A percentile compares a stretch with the other conserved stretches of the same genome.
Conservation (phyloP, 2,329 filamentous ascomycete species). For the Claviceps capensis region DNA sequence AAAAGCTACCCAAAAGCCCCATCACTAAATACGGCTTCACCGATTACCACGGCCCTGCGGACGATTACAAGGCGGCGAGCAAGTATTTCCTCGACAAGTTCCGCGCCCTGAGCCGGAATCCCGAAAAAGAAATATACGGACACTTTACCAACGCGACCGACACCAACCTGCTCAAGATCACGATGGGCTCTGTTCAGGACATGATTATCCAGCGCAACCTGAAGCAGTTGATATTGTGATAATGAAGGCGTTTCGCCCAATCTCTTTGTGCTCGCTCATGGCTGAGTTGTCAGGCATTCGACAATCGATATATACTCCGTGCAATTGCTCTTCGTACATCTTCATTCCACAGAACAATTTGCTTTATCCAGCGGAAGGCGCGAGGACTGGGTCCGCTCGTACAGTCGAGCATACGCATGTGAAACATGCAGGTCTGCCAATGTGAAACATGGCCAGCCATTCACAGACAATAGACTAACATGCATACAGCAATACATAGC, state of each 20-base stretch:
- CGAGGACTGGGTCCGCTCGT: background rate
- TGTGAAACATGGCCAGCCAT: background rate
- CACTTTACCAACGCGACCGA: conserved; percentile 50
- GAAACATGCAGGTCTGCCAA: background rate
- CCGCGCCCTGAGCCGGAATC: conserved; percentile 57
- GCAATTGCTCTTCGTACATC: too few relatives aligned
- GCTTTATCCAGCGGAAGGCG: too few relatives aligned
- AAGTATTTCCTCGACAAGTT: conserved; percentile 79
- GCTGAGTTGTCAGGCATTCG: background rate
- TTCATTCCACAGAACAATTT: too few relatives aligned
- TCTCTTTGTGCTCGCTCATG: background rate
- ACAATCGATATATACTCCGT: too few relatives aligned
- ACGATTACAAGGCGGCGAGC: conserved; percentile 60
- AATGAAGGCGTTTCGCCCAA: background rate
- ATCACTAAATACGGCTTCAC: conserved; percentile 64
- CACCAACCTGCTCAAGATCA: conserved; percentile 69
- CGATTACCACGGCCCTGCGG: conserved; percentile 59
- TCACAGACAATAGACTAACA: background rate
- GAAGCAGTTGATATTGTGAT: conserved; percentile 52
- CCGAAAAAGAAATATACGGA: conserved; percentile 49
- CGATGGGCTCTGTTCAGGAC: conserved; percentile 75
- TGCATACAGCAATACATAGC: background rate
- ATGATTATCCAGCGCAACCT: conserved; percentile 80
- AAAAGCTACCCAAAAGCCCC: conserved; percentile 57
- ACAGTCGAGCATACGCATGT: background rate